Evolutionary conservation across 306 rosid species (phyloP).

Genomic region (Parietaria judaica): DNA sequence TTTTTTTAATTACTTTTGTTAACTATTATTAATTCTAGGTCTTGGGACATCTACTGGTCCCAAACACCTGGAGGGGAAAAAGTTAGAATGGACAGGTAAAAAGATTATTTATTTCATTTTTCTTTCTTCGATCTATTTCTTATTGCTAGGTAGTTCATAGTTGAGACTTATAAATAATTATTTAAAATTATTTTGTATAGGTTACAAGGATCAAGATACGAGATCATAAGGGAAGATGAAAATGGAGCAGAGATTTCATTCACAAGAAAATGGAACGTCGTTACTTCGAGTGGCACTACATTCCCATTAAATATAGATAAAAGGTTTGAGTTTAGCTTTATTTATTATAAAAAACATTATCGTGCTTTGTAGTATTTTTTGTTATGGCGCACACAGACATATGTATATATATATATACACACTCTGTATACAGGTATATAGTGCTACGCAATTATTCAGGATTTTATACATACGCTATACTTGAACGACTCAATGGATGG

Average conservation of each 20-base stretch:
- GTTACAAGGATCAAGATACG: conserved; percentile 25
- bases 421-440: conserved; percentile 73
- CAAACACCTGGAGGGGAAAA: conserved; percentile 23
- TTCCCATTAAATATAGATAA: conserved; percentile 55
- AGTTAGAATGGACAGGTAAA: background rate
- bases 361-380: too few relatives aligned
- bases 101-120: conserved; percentile 6
- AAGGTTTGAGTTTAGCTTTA: conserved; percentile 28
- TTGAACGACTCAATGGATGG: conserved; percentile 44
- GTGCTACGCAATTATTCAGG: conserved; percentile 49
- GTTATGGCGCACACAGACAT: too few relatives aligned
- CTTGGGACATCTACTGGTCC: conserved; percentile 50
- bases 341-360: background rate
- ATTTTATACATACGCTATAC: conserved; percentile 48
- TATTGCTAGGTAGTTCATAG: background rate
- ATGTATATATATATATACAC: too few relatives aligned
- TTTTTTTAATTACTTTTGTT: background rate
- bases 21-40: conserved; percentile 25
- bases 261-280: conserved; percentile 28
- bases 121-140: background rate
- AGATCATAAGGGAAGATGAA: conserved; percentile 18
- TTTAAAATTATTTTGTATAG: conserved; percentile 33
- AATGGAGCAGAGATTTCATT: conserved; percentile 65
- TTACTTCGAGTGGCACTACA: conserved; percentile 8
- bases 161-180: too few relatives aligned